phyloP scores from a whole-genome alignment of 2,329 filamentous ascomycete species.

The Escovopsis sp. region DNA sequence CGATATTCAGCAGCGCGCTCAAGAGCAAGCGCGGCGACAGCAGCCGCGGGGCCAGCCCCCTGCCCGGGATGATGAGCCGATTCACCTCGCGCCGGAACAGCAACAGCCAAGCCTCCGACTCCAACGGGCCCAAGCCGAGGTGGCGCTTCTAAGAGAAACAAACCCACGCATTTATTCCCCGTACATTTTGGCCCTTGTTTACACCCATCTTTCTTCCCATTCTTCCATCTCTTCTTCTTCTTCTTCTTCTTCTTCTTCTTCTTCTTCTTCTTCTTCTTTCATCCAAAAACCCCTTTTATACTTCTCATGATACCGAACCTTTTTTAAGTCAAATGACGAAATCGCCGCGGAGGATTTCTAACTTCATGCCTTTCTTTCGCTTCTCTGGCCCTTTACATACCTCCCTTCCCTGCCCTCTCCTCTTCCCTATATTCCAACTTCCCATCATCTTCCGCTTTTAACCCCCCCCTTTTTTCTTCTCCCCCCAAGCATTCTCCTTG shows the following conservation, averaged over 20 bases:
- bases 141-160: slow-evolving; percentile 20
- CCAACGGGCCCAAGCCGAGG: slow-evolving; percentile 31
- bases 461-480: no score
- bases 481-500: slow-evolving; percentile 1
- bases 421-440: no score
- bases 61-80: slow-evolving; percentile 30
- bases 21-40: slow-evolving; percentile 17
- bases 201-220: background rate
- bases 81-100: slow-evolving; percentile 28
- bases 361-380: no score
- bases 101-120: slow-evolving; percentile 19
- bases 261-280: slow-evolving; percentile 1
- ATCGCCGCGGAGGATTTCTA: no score
- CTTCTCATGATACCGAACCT: background rate
- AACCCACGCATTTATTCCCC: background rate
- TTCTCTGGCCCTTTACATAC: no score
- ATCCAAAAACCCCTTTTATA: slow-evolving; percentile 1
- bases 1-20: slow-evolving; percentile 35
- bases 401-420: no score
- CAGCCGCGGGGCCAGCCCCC: slow-evolving; percentile 32
- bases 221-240: slow-evolving; percentile 1
- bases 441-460: no score
- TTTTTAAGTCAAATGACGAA: background rate
- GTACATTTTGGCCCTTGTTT: no score
- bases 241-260: background rate